A percentile compares a stretch with the other conserved stretches of the same genome.
phyloP scores from a whole-genome alignment of 805 yeast species.

The Ogataea populi-albae region DNA sequence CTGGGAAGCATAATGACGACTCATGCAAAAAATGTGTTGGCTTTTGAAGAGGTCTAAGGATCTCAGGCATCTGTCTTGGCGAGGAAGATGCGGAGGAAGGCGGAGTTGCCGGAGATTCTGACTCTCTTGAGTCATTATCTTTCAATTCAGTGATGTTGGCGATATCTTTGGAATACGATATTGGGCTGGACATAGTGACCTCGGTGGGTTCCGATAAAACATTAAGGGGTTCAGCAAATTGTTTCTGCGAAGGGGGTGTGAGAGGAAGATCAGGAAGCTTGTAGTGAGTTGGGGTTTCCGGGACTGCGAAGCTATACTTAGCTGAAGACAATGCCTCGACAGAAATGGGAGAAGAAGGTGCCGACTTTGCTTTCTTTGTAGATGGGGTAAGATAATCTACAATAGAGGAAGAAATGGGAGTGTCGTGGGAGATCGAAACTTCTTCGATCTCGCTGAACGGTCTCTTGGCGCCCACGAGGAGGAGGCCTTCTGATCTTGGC shows the following conservation, averaged over 20 bases:
- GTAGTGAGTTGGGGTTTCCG: conserved; percentile 22
- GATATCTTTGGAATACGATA: conserved; percentile 14
- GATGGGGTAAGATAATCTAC: conserved; percentile 6
- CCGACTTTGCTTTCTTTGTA: conserved; percentile 28
- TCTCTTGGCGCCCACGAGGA: conserved; percentile 16
- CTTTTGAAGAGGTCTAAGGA: conserved; percentile 18
- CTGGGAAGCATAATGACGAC: conserved; percentile 31
- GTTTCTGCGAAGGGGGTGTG: conserved; percentile 25
- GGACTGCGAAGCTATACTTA: conserved; percentile 8
- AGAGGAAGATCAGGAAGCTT: conserved; percentile 22
- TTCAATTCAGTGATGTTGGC: conserved; percentile 2
- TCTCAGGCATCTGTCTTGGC: conserved; percentile 20
- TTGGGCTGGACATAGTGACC: conserved; percentile 16
- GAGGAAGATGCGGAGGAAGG: conserved; percentile 27
- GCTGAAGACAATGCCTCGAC: neutral
- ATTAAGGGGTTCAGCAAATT: conserved; percentile 20
- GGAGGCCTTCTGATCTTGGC: conserved; percentile 23
- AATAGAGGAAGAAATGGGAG: conserved; percentile 10
- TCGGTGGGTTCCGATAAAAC: conserved; percentile 5
- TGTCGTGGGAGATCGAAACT: conserved; percentile 5
- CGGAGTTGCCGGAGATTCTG: conserved; percentile 24
- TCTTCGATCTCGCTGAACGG: conserved; percentile 15
- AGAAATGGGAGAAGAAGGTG: conserved; percentile 30
- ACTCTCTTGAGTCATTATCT: neutral
- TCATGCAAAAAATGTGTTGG: conserved; percentile 18